Conservation (phyloP, 2,329 filamentous ascomycete species). For the Arthrinium puccinioides region DNA sequence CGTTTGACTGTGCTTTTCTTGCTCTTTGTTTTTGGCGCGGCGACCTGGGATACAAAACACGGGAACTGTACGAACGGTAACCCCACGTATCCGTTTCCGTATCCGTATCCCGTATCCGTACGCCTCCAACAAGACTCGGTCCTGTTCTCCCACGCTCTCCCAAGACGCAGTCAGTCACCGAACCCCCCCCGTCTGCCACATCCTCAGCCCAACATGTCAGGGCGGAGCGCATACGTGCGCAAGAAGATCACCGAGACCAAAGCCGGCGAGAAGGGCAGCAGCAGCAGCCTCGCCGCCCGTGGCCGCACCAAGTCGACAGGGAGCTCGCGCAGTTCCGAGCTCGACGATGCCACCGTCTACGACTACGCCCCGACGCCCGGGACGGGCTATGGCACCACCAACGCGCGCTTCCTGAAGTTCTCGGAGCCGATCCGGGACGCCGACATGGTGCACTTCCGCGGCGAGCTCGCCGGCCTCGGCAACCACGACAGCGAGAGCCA, state of each 20-base stretch:
- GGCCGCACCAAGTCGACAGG: constrained; percentile 28
- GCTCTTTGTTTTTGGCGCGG: too few species aligned
- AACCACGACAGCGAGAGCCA: constrained; percentile 28
- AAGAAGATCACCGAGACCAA: constrained; percentile 49
- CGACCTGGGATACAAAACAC: too few species aligned
- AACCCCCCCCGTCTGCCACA: too few species aligned
- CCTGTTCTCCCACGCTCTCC: too few species aligned
- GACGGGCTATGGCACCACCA: constrained; percentile 34
- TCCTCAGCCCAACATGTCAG: constrained; percentile 38
- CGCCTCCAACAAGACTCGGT: too few species aligned
- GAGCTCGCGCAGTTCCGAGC: constrained; percentile 24
- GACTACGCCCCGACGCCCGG: constrained; percentile 30
- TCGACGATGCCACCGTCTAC: constrained; percentile 29
- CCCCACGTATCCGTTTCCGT: too few species aligned
- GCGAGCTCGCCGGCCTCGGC: constrained; percentile 15
- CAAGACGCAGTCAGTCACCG: too few species aligned
- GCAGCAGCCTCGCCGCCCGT: constrained; percentile 14
- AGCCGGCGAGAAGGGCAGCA: constrained; percentile 19
- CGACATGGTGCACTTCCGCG: constrained; percentile 18
- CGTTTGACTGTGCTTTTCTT: too few species aligned
- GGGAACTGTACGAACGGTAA: too few species aligned
- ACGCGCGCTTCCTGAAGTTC: constrained; percentile 38
- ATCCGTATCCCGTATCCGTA: too few species aligned
- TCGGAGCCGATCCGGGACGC: constrained; percentile 29
- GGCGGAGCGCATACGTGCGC: constrained; percentile 49